These are phyloP conservation scores for Silene coronaria DNA, from an alignment of 179 eudicot species.

Conservation along the genomic window DNA sequence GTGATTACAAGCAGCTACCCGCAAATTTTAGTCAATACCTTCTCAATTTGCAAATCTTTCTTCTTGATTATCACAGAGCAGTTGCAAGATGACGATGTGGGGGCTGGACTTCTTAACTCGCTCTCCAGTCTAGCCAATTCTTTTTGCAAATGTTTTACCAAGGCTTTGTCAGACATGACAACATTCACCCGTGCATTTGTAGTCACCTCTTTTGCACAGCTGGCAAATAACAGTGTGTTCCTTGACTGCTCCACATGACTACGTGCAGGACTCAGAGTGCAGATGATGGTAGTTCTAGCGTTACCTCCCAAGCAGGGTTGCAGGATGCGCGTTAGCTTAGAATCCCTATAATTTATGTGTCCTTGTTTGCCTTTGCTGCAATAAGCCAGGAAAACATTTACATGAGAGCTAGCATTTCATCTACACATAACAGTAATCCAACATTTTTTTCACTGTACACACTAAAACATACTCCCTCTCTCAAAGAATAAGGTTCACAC, in stretches of 20 bases:
- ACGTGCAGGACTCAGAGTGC: constrained; percentile 96
- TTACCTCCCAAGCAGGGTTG: constrained; percentile 97
- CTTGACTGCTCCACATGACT: constrained; percentile 97
- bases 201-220: constrained; percentile 94
- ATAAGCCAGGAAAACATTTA: constrained; percentile 12
- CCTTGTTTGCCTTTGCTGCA: constrained; percentile 92
- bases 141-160: constrained; percentile 92
- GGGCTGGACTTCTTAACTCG: constrained; percentile 56
- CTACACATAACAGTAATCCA: background rate
- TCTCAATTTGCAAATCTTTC: constrained; percentile 77
- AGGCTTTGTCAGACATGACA: constrained; percentile 87
- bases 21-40: constrained; percentile 41
- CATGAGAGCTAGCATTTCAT: constrained; percentile 12
- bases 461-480: background rate
- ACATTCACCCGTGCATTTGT: constrained; percentile 88
- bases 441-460: background rate
- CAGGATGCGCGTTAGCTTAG: constrained; percentile 89
- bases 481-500: background rate
- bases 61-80: constrained; percentile 52
- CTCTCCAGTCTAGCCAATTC: constrained; percentile 90
- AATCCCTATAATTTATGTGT: constrained; percentile 88
- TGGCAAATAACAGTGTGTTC: constrained; percentile 90
- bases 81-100: constrained; percentile 39
- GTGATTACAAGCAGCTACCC: background rate
- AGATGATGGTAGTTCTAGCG: constrained; percentile 94